Evolutionary conservation across 2,329 filamentous ascomycete genomes (phyloP), one percentile per base, ranked within the genome.

Genomic region (Thielaviopsis euricoi): DNA sequence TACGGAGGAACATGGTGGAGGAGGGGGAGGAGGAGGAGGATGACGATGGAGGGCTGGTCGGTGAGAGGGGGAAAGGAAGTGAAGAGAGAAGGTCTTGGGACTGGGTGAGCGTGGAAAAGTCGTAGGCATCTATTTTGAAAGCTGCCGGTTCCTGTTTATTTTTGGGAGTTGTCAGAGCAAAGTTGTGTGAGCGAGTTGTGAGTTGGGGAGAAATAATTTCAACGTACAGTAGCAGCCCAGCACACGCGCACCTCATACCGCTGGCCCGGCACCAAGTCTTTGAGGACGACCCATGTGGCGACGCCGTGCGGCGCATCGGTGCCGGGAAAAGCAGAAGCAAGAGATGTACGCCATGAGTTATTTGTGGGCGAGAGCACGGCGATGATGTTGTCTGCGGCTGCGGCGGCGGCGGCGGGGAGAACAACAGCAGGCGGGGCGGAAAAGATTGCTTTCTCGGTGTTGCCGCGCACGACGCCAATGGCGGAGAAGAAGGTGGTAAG

Each of bases 371-470:
- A 82, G 55, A 95, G 76, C 29, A 10, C 29, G n/a, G 75, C 71
- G 94, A 76, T 53, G 77, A 76, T n/a, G 43, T 90, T 74, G 72
- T 77, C 59, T 78, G 79, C 65, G n/a, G 62, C n/a, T n/a, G n/a
- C 60, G 17, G 64, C 62, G 10, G 63, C 60, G 19, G 51, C 75
- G 55, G 73, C 68, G 57, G 76, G 69, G 40, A 84, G 79, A 52
- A 86, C 70, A 57, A 74, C 69, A 65, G 80, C 37, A n/a, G 72
- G 67, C 12, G 90, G 89, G 22, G 81, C 89, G 40, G 85, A 74
- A 73, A 98, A 97, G 66, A 97, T 88, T 64, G 80, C 76, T 72
- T 98, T 98, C 69, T 97, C 93, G 58, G 86, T 85, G 69, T 98
- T 97, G 68, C 86, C 89, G 22, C 63, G 37, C 37, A 58, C 64